phyloP scores from a whole-genome alignment of 768 basidiomycete species.

The Plicaturopsis crispa region DNA sequence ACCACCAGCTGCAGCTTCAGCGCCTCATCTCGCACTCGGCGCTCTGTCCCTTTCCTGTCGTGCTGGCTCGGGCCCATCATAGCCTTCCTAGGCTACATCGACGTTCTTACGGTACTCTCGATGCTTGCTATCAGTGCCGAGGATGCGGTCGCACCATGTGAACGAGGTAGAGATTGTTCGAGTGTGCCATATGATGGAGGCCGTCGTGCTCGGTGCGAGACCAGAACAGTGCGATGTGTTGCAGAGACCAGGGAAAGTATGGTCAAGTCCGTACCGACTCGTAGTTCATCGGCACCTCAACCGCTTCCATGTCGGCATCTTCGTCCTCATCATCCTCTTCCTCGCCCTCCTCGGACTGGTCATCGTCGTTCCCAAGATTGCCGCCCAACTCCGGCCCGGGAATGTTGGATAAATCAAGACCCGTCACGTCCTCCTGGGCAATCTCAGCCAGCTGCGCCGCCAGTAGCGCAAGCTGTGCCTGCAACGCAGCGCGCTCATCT shows the following conservation, averaged over 20 bases:
- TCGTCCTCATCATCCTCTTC: conserved; percentile 4
- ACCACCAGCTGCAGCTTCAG: too few relatives aligned
- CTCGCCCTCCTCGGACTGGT: conserved; percentile 1
- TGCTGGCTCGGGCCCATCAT: conserved; percentile 47
- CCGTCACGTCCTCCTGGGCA: conserved; percentile 33
- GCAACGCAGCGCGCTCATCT: conserved; percentile 56
- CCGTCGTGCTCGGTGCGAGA: conserved; percentile 96
- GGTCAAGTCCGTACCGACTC: conserved; percentile 1
- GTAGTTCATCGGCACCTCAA: neutral
- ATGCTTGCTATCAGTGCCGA: conserved; percentile 91
- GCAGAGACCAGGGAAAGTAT: conserved; percentile 94
- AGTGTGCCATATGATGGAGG: conserved; percentile 97
- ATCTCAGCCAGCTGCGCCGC: conserved; percentile 69
- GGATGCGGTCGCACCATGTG: conserved; percentile 86
- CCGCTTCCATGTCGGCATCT: conserved; percentile 10
- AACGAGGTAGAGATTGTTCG: conserved; percentile 91
- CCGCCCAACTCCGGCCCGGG: neutral
- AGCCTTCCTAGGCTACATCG: conserved; percentile 45
- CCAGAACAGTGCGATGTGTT: conserved; percentile 93
- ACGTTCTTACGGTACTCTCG: conserved; percentile 68
- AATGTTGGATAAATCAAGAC: neutral
- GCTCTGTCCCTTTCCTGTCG: conserved; percentile 48
- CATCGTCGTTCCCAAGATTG: neutral
- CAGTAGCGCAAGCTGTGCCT: conserved; percentile 65
- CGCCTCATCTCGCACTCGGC: conserved; percentile 11